These are phyloP conservation scores for Lagerstroemia speciosa DNA, from an alignment of 345 rosid genomes.

Conservation along the genomic window DNA sequence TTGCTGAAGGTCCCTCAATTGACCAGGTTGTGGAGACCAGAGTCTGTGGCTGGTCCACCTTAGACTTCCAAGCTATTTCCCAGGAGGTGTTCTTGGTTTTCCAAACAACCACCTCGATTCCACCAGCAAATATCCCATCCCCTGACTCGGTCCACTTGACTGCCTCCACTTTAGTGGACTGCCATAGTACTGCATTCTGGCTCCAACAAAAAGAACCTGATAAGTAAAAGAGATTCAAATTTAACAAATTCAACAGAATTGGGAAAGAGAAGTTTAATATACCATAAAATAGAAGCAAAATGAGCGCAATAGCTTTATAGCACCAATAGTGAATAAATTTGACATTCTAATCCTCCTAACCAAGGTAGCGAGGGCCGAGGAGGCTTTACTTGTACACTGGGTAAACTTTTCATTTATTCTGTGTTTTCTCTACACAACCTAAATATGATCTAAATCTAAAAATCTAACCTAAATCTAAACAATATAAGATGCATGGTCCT, in stretches of 20 bases:
- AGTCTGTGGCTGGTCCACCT: constrained; percentile 49
- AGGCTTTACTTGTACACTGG: too few species aligned
- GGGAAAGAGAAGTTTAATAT: constrained; percentile 8
- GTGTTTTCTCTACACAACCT: too few species aligned
- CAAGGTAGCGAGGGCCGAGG: too few species aligned
- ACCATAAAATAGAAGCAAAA: not conserved
- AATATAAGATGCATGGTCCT: too few species aligned
- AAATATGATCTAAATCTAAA: too few species aligned
- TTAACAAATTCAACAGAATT: constrained; percentile 25
- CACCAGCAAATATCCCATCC: constrained; percentile 78
- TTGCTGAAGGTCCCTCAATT: constrained; percentile 58
- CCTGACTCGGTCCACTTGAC: constrained; percentile 80
- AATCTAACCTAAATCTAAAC: too few species aligned
- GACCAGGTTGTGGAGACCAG: constrained; percentile 83
- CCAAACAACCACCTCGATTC: constrained; percentile 68
- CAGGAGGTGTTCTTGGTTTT: constrained; percentile 59
- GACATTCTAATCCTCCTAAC: too few species aligned
- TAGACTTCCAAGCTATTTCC: constrained; percentile 86
- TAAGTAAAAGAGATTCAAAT: constrained; percentile 26
- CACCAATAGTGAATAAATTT: too few species aligned
- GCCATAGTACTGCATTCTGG: constrained; percentile 77
- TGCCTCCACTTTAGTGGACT: constrained; percentile 64
- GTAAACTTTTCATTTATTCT: too few species aligned
- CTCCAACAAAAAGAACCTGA: constrained; percentile 99
- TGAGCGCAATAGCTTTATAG: not conserved